Base-by-base conservation (phyloP, 148 eudicot species). In the Talinum fruticosum region DNA sequence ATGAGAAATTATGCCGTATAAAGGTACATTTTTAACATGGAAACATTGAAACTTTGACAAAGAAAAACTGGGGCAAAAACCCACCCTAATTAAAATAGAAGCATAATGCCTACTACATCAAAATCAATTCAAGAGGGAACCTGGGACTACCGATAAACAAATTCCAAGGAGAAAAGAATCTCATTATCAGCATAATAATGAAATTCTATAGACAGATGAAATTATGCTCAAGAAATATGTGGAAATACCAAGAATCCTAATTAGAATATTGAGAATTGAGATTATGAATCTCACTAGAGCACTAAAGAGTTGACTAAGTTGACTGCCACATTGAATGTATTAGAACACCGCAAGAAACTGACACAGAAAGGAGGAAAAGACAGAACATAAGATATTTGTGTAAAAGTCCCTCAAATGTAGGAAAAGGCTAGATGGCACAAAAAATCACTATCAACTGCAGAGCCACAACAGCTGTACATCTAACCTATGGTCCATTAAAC, bases 1-100 rank as follows among this genome's bases (percentile, higher is more conserved):
- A 72, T 83, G 61, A 69, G 76, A 74, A 24, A 33, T 47, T 53
- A 29, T 12, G 38, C 36, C n/a, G 61, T 21, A 34, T 34, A 36
- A 65, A 10, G 6, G 71, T 16, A 37, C 47, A 65, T 26, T 5
- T 57, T 62, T 62, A 12, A 62, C 32, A 62, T 62, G 66, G 30
- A 3, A 62, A 5, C 66, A 26, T 26, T 4, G 23, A 62, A 26
- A 13, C 28, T 62, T 28, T 62, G 66, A 16, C 15, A 24, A 33
- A 29, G 26, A 66, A 18, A 19, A 5, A 16, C 26, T 68, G 72
- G 45, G 45, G 24, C 29, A 35, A 33, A 62, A 28, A 10, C 33
- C 66, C 8, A 62, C 16, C 23, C 13, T 28, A 28, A 62, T 8
- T 24, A 13, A 12, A 2, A 26, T 62, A 33, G 33, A 62, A 62